Evolutionary conservation across 345 rosid genomes (phyloP).

Genomic region (Heritiera fomes): DNA sequence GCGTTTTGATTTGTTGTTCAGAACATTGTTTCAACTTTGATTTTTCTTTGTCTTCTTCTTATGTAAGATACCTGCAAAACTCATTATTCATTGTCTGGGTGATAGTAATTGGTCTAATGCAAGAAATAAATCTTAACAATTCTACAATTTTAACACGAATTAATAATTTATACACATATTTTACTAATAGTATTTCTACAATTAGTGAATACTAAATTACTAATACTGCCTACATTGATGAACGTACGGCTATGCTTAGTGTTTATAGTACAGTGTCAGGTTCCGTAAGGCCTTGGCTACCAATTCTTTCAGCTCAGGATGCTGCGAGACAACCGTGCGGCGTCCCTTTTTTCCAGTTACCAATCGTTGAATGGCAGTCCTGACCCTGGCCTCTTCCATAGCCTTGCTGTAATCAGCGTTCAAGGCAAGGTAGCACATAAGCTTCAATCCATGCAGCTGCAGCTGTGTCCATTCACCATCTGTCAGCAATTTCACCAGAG

Average conservation of each 20-base stretch:
- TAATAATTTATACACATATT: no score
- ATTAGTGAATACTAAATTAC: no score
- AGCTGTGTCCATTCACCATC: constrained; percentile 30
- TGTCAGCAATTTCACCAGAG: constrained; percentile 51
- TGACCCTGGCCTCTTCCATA: constrained; percentile 62
- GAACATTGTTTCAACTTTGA: no score
- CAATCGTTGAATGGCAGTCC: constrained; percentile 62
- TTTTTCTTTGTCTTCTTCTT: no score
- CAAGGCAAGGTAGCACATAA: constrained; percentile 66
- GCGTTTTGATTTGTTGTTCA: no score
- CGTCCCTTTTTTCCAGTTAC: constrained; percentile 17
- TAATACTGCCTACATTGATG: no score
- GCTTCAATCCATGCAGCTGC: constrained; percentile 48
- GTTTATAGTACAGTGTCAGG: neutral
- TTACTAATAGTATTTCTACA: no score
- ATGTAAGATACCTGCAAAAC: no score
- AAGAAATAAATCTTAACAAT: no score
- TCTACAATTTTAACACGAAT: no score
- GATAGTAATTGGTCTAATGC: no score
- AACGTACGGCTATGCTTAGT: neutral
- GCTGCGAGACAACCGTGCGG: constrained; percentile 40
- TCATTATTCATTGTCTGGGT: no score
- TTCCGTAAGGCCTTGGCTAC: constrained; percentile 38
- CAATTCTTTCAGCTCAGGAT: constrained; percentile 35
- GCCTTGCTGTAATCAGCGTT: constrained; percentile 55